These are phyloP conservation scores for Microcos paniculata DNA, from an alignment of 345 rosid genomes.

Conservation along the genomic window DNA sequence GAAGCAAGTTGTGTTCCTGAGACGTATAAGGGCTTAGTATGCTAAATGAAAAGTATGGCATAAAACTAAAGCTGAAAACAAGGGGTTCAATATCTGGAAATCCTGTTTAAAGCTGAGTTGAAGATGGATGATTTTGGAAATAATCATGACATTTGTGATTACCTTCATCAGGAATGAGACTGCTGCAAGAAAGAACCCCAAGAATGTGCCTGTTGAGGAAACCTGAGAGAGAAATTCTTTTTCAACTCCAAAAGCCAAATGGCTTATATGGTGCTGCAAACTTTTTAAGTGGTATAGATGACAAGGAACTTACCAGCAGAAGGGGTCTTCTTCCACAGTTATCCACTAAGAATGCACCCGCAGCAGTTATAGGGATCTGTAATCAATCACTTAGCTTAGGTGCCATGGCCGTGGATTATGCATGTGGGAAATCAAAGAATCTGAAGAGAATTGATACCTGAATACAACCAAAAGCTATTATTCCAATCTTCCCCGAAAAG, in stretches of 20 bases:
- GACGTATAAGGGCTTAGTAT: not conserved
- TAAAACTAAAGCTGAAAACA: not conserved
- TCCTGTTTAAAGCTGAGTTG: not conserved
- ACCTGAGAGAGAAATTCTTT: not conserved
- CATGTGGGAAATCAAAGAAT: not conserved
- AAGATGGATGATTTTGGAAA: not conserved
- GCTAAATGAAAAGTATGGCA: not conserved
- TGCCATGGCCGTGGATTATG: not conserved
- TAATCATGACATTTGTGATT: not conserved
- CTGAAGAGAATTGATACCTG: not conserved
- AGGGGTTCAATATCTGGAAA: not conserved
- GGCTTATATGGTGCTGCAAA: no score
- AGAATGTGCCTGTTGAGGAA: not conserved
- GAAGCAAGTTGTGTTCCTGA: slow-evolving; percentile 12
- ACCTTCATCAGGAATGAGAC: slow-evolving; percentile 15
- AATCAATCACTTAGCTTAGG: not conserved
- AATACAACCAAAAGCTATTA: not conserved
- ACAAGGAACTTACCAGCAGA: not conserved
- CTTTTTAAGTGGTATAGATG: not conserved
- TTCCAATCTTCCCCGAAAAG: not conserved
- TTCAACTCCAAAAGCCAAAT: not conserved
- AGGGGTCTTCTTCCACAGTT: slow-evolving; percentile 8
- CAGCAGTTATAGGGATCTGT: not conserved
- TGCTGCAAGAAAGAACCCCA: slow-evolving; percentile 15
- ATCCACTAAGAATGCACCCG: not conserved